phyloP scores from a whole-genome alignment of 1,284 basidiomycete genomes.

The Boletellus sp. region DNA sequence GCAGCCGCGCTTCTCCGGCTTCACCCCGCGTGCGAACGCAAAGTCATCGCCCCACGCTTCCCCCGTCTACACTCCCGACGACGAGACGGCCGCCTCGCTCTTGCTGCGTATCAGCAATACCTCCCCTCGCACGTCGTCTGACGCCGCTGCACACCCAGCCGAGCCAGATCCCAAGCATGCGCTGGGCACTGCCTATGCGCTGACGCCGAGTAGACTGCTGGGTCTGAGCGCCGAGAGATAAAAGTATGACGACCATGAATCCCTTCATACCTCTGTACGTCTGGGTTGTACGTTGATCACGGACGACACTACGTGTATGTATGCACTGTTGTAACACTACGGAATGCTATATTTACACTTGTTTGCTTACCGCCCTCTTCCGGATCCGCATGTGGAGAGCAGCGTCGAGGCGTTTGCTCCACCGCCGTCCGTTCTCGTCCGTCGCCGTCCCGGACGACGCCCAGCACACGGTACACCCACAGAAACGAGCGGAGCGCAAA shows the following conservation, averaged over 20 bases:
- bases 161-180: background rate
- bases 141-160: background rate
- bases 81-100: constrained; percentile 65
- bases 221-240: constrained; percentile 24
- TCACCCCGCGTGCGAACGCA: constrained; percentile 13
- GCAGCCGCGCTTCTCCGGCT: constrained; percentile 29
- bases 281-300: too few species aligned
- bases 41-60: constrained; percentile 32
- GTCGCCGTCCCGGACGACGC: constrained; percentile 5
- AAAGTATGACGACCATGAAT: too few species aligned
- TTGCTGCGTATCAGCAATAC: constrained; percentile 56
- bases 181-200: constrained; percentile 10
- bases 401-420: background rate
- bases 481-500: constrained; percentile 71
- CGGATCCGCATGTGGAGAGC: constrained; percentile 21
- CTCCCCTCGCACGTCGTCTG: constrained; percentile 5
- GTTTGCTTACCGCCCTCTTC: constrained; percentile 8
- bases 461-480: constrained; percentile 29
- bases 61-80: constrained; percentile 57
- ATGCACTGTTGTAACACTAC: too few species aligned
- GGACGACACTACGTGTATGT: too few species aligned
- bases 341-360: constrained; percentile 3
- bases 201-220: constrained; percentile 34
- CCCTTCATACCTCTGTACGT: too few species aligned
- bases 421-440: too few species aligned